Conservation (phyloP, 768 basidiomycete genomes). For the Boletus fagicola region DNA sequence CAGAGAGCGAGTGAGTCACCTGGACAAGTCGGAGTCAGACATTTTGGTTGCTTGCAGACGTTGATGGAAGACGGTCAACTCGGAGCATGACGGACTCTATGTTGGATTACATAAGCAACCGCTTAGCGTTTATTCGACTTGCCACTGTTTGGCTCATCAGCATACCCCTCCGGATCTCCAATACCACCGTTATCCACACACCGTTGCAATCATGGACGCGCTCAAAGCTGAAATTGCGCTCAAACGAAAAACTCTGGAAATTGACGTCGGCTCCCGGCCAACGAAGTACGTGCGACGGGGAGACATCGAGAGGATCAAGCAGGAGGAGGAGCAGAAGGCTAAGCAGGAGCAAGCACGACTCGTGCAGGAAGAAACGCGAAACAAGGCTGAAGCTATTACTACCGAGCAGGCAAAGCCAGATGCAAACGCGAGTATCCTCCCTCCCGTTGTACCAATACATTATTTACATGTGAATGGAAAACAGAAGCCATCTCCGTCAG, state of each 20-base stretch:
- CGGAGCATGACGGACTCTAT: constrained; percentile 33
- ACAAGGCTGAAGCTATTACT: constrained; percentile 12
- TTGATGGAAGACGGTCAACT: constrained; percentile 38
- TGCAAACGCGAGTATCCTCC: constrained; percentile 44
- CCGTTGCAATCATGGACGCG: constrained; percentile 63
- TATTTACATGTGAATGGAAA: constrained; percentile 47
- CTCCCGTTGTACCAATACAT: constrained; percentile 2
- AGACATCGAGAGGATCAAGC: constrained; percentile 76
- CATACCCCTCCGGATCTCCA: not conserved
- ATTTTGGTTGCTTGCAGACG: constrained; percentile 47
- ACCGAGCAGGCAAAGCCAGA: constrained; percentile 26
- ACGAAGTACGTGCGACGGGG: constrained; percentile 89
- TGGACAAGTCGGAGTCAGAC: constrained; percentile 60
- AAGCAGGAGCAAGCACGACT: constrained; percentile 36
- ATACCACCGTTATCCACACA: not conserved
- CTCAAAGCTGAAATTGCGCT: constrained; percentile 85
- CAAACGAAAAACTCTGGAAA: constrained; percentile 76
- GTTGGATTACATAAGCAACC: constrained; percentile 32
- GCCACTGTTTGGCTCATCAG: not conserved
- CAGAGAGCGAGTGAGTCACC: constrained; percentile 36
- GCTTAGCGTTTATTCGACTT: not conserved
- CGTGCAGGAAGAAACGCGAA: constrained; percentile 24
- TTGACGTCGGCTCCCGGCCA: constrained; percentile 47
- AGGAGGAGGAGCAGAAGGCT: constrained; percentile 40
- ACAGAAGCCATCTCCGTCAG: constrained; percentile 41